Evolutionary conservation across 2,329 filamentous ascomycete genomes (phyloP).

Genomic region (Fusarium ramigenum): DNA sequence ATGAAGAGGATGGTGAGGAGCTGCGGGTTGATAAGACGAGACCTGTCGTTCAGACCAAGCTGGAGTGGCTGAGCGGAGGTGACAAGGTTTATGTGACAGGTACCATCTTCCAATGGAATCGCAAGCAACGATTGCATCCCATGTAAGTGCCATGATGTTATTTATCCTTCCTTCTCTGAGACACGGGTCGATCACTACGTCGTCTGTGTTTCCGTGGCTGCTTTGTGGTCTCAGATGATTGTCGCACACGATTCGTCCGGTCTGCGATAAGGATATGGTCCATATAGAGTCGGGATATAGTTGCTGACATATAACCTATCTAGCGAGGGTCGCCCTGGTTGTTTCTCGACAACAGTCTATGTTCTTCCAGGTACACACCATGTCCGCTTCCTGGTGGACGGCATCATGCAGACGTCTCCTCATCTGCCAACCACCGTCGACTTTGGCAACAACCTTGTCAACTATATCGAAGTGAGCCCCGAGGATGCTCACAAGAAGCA

Average conservation of each 20-base stretch:
- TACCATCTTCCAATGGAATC: slow-evolving; percentile 97
- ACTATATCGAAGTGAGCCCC: slow-evolving; percentile 93
- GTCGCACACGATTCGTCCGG: slow-evolving; percentile 28
- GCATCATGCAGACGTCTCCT: slow-evolving; percentile 88
- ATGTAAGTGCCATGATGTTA: slow-evolving; percentile 69
- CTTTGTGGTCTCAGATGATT: slow-evolving; percentile 30
- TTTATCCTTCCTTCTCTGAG: slow-evolving; percentile 23
- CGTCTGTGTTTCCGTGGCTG: slow-evolving; percentile 42
- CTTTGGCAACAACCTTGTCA: slow-evolving; percentile 97
- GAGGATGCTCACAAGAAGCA: slow-evolving; percentile 65
- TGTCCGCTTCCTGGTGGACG: slow-evolving; percentile 94
- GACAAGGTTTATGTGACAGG: slow-evolving; percentile 96
- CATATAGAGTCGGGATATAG: background rate
- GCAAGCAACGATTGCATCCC: slow-evolving; percentile 86
- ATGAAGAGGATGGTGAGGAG: slow-evolving; percentile 83
- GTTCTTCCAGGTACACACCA: slow-evolving; percentile 95
- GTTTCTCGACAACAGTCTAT: slow-evolving; percentile 80
- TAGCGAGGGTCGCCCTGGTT: slow-evolving; percentile 66
- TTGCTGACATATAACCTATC: slow-evolving; percentile 34
- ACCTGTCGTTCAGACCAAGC: slow-evolving; percentile 81
- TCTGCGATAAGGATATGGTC: background rate
- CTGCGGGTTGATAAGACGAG: slow-evolving; percentile 78
- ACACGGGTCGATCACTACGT: slow-evolving; percentile 36
- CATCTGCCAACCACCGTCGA: slow-evolving; percentile 94
- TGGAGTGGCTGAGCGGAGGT: slow-evolving; percentile 86